These are phyloP conservation scores for Boletus smithii DNA, from an alignment of 1,284 basidiomycete species.

Conservation along the genomic window DNA sequence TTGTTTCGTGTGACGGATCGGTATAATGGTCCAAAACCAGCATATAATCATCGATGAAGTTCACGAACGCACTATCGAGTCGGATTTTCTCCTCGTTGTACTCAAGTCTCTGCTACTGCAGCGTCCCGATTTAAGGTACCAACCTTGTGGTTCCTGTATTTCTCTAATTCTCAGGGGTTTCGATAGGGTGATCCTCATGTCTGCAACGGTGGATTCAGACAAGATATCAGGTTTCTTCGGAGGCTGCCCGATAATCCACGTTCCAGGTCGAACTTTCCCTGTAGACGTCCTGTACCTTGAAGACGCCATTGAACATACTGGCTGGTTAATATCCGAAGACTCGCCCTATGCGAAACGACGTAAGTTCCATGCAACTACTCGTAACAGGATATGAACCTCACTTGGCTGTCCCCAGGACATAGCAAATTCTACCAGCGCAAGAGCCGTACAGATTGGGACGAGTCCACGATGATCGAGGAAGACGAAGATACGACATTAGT, in stretches of 20 bases:
- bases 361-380: constrained; percentile 35
- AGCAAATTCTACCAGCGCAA: constrained; percentile 67
- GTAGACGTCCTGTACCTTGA: constrained; percentile 88
- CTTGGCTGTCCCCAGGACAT: constrained; percentile 39
- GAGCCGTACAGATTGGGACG: constrained; percentile 68
- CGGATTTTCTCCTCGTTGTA: constrained; percentile 95
- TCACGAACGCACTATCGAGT: constrained; percentile 96
- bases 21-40: constrained; percentile 11
- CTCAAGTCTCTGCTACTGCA: constrained; percentile 84
- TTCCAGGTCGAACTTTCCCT: constrained; percentile 97
- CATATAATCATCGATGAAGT: constrained; percentile 75
- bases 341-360: constrained; percentile 82
- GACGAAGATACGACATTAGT: constrained; percentile 51
- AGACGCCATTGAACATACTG: constrained; percentile 85
- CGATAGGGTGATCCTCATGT: constrained; percentile 92
- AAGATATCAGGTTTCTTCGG: constrained; percentile 95
- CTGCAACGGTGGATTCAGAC: constrained; percentile 92
- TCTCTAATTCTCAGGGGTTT: not conserved
- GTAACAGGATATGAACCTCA: not conserved
- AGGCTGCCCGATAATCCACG: constrained; percentile 82
- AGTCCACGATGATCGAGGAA: constrained; percentile 70
- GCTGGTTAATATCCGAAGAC: constrained; percentile 82
- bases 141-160: constrained; percentile 13
- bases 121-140: constrained; percentile 79
- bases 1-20: constrained; percentile 1